Base-by-base conservation (phyloP, 2,329 filamentous ascomycete genomes). In the Amphichorda felina region DNA sequence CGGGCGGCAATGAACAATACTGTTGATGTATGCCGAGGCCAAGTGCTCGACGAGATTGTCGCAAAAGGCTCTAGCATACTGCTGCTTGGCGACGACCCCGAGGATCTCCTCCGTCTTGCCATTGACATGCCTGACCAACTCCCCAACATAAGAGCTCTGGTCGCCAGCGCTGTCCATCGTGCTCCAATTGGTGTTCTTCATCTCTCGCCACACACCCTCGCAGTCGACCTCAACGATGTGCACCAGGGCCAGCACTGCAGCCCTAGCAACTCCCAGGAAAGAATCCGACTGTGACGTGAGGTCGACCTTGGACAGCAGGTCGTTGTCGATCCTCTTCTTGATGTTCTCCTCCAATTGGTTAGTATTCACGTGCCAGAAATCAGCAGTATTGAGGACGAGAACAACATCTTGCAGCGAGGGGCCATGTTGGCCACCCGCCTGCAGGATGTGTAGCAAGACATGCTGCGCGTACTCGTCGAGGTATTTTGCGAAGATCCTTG, bases 401-500 rank as follows among this genome's bases (percentile, higher is more conserved):
- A 95, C 72, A 4, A 83, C 73, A 42, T 94, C 82, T 48, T 94
- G 79, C 2, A 91, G 50, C 4, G 66, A 59, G 2, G 72, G 64
- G 1, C 42, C 70, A 48, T 50, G 69, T 56, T 45, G 68, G 44
- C 55, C 75, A 50, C 59, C 82, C 4, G 58, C 56, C 44, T 78
- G 73, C 6, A 80, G 51, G 41, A 82, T 80, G 43, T 79, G 72
- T 13, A 94, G 70, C 6, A 98, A 67, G 3, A 98, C 86, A 47
- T 94, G 85, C 51, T 96, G 88, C 1, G 88, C 85, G 53, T 98
- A 98, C 48, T 91, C 82, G 53, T 98, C 91, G 1, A 98, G 67
- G 48, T 98, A 95, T 51, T 88, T 94, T 9, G 84, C 86, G 47
- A 98, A 77, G 1, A 82, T 88, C 46, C 72, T 82, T 0, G 87